Percentiles rank a stretch among this genome's conserved stretches.
phyloP scores from a whole-genome alignment of 768 basidiomycete genomes.

The Auriscalpium vulgare region DNA sequence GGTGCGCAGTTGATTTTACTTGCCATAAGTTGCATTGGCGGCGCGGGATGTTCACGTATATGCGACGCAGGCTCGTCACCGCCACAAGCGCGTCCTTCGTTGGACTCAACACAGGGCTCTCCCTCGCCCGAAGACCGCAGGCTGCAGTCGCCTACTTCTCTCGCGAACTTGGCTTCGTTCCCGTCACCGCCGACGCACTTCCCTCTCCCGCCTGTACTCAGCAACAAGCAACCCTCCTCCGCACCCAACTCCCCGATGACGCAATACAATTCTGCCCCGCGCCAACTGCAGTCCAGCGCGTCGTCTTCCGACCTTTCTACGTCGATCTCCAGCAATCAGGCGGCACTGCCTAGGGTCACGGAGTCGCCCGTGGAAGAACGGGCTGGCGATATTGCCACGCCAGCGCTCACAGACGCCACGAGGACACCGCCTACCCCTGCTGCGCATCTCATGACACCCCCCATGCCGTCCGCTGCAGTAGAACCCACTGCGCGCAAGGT shows the following conservation, averaged over 20 bases:
- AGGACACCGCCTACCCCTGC: neutral
- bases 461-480: too few relatives aligned
- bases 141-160: conserved; percentile 34
- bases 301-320: conserved; percentile 8
- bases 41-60: neutral
- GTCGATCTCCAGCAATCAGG: neutral
- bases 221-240: conserved; percentile 7
- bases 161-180: conserved; percentile 68
- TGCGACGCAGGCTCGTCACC: neutral
- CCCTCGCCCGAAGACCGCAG: conserved; percentile 13
- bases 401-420: neutral
- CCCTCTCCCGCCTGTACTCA: conserved; percentile 44
- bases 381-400: neutral
- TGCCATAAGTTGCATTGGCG: neutral
- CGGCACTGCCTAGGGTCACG: neutral
- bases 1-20: too few relatives aligned
- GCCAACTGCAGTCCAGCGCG: conserved; percentile 1
- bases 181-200: conserved; percentile 68
- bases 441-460: neutral
- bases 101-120: neutral
- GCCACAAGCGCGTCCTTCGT: neutral
- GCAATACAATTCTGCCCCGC: neutral
- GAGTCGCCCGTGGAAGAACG: neutral
- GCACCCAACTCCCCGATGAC: neutral
- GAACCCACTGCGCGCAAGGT: too few relatives aligned